Base-by-base conservation (phyloP, 139 green algal genomes). In the Tetraselmis chui region DNA sequence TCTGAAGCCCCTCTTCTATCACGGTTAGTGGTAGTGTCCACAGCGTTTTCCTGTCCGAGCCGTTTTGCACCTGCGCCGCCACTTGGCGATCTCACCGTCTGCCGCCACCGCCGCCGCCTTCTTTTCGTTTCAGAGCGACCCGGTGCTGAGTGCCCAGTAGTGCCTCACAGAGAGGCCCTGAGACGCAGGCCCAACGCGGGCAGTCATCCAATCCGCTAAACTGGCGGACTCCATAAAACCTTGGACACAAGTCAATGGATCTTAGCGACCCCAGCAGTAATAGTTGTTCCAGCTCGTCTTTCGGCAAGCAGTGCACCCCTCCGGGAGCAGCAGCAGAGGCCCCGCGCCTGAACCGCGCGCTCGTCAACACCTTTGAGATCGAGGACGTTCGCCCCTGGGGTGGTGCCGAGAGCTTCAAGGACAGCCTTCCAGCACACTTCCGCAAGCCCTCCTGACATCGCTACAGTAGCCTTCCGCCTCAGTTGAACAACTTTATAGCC, bases 381-480 rank as follows among this genome's bases (percentile, higher is more conserved):
- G 81, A 80, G 30, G 85, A 86, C 32, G 78, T 86, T 11, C 79
- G 85, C 31, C 85, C 85, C 23, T 88, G 85, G 82, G 85, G 85
- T 28, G 79, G 29, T 26, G 75, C 75, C 0, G 59, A 59, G 29
- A 84, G 81, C 67, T 88, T 84, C 75, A 83, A 81, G 79, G 76
- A 79, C 75, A 30, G 27, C 75, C 75, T 25, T 28, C 26, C 80
- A 85, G 88, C 91, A 87, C 90, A 85, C 82, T 83, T 86, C 28
- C 93, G 93, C 83, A 88, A 91, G 89, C 89, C 89, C 28, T 87
- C 80, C 79, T 93, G 87, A 90, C 89, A 89, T 86, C 75, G 32
- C 77, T 58, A 79, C 31, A 28, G 29, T 23, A 45, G 31, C 59
- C n/a, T 77, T 28, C 59, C 30, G 31, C 32, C 31, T 24, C 23